A percentile compares a stretch with the other conserved stretches of the same genome.
phyloP scores from a whole-genome alignment of 164 flowering plant genomes.

The Berberis thunbergii region DNA sequence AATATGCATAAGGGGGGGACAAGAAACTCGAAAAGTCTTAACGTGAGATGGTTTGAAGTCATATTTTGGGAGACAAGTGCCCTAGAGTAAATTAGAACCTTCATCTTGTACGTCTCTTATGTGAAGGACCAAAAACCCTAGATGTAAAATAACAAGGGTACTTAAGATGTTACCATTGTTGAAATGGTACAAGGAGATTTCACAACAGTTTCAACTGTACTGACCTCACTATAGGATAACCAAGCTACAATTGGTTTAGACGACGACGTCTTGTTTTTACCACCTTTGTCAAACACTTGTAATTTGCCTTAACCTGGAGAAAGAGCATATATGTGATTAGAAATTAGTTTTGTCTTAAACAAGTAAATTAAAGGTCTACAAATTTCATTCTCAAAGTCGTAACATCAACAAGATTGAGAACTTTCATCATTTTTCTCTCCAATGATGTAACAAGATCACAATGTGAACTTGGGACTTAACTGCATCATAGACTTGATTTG shows the following conservation, averaged over 20 bases:
- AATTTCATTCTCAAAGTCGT: no score
- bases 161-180: background rate
- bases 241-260: slow-evolving; percentile 89
- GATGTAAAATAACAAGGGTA: background rate
- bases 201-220: slow-evolving; percentile 3
- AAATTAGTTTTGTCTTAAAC: background rate
- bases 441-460: background rate
- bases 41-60: background rate
- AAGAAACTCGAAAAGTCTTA: background rate
- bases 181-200: background rate
- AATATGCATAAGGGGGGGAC: background rate
- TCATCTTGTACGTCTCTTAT: slow-evolving; percentile 55
- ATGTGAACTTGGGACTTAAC: slow-evolving; percentile 26
- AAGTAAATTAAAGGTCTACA: background rate
- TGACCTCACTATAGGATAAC: slow-evolving; percentile 51
- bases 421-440: background rate
- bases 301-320: slow-evolving; percentile 71
- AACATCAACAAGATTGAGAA: no score
- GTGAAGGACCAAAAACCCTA: slow-evolving; percentile 88
- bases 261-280: slow-evolving; percentile 35
- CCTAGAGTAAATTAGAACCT: slow-evolving; percentile 30
- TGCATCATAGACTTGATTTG: slow-evolving; percentile 65
- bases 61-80: background rate
- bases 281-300: slow-evolving; percentile 54
- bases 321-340: no score